phyloP scores from a whole-genome alignment of 2,329 filamentous ascomycete genomes.

The Paraphoma chrysanthemicola region DNA sequence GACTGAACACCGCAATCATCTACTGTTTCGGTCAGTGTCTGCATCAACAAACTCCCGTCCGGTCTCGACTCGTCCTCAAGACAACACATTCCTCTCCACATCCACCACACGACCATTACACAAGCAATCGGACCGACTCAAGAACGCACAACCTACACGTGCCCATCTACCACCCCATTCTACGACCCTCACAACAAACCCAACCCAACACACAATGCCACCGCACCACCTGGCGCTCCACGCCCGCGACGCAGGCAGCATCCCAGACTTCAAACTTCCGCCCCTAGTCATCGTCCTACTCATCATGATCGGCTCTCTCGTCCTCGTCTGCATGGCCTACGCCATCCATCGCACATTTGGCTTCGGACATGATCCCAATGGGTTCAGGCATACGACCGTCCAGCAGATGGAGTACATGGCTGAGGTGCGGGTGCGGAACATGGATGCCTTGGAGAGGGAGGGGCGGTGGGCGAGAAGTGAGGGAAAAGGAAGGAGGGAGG shows the following conservation, averaged over 20 bases:
- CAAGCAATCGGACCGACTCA: background rate
- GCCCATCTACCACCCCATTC: background rate
- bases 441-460: conserved; percentile 13
- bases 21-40: too few species aligned
- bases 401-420: conserved; percentile 33
- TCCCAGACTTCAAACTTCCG: conserved; percentile 18
- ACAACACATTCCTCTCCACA: too few species aligned
- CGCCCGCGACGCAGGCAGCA: conserved; percentile 17
- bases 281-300: conserved; percentile 25
- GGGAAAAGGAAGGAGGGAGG: background rate
- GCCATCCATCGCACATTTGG: conserved; percentile 25
- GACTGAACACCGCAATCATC: too few species aligned
- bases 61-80: too few species aligned
- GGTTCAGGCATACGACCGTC: conserved; percentile 10
- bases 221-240: conserved; percentile 5
- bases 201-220: background rate
- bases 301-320: conserved; percentile 21
- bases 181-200: background rate
- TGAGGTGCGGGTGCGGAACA: conserved; percentile 23
- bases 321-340: conserved; percentile 23
- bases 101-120: too few species aligned
- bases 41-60: too few species aligned
- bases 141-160: background rate
- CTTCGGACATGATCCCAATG: conserved; percentile 11
- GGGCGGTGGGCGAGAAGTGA: background rate